These are phyloP conservation scores for Desmodesmus armatus DNA, from an alignment of 139 green algal genomes.

Conservation along the genomic window DNA sequence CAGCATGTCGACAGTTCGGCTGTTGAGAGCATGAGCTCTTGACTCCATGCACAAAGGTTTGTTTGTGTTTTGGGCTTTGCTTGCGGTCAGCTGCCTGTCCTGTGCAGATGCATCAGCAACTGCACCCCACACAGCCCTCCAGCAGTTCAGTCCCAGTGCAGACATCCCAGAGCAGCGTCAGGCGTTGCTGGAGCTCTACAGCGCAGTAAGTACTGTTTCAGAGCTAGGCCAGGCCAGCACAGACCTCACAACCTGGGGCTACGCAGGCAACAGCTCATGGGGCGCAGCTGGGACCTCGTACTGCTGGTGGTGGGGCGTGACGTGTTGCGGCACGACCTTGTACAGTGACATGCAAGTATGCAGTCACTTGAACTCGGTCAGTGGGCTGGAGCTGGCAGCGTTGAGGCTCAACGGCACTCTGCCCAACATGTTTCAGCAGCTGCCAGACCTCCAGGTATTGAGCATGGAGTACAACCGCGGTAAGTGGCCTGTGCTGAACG, in stretches of 20 bases:
- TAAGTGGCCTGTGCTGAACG: no score
- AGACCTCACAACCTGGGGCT: not conserved
- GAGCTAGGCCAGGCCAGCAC: not conserved
- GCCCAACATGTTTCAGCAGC: conserved; percentile 19
- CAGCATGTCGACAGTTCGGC: no score
- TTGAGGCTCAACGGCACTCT: conserved; percentile 27
- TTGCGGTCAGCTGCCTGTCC: no score
- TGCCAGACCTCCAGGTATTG: conserved; percentile 41
- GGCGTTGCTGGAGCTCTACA: conserved; percentile 18
- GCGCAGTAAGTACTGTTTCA: not conserved
- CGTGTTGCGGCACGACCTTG: conserved; percentile 26
- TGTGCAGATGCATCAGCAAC: no score
- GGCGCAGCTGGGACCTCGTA: conserved; percentile 19
- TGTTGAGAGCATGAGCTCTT: no score
- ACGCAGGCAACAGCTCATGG: conserved; percentile 4
- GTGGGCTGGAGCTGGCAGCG: conserved; percentile 11
- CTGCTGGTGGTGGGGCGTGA: conserved; percentile 47
- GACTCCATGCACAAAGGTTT: no score
- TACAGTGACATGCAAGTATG: conserved; percentile 5
- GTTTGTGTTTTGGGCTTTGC: no score
- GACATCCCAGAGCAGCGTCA: conserved; percentile 34
- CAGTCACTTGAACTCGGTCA: conserved; percentile 10
- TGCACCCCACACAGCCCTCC: no score
- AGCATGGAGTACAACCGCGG: conserved; percentile 36
- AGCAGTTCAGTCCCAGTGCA: no score